Evolutionary conservation across 805 yeast genomes (phyloP), one percentile per base, ranked within the genome.

Genomic region (Vanderwaltozyma yarrowii): DNA sequence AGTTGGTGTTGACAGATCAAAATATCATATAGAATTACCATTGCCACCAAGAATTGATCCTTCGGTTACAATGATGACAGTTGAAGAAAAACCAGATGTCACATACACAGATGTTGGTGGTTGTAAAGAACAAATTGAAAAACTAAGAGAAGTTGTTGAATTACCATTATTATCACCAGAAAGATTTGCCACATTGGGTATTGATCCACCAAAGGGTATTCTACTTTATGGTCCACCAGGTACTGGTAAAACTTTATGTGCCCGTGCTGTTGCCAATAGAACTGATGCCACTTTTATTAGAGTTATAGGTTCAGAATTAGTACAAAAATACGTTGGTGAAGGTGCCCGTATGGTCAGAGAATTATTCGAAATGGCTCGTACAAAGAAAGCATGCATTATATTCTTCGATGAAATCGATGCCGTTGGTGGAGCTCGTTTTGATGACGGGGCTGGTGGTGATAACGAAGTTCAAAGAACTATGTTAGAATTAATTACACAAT

Each of bases 271-370:
- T 17, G 99, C 99, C 33, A 92, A 92, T 63, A 80, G 98, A 69
- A 92, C 99, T 2, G 98, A 92, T 64, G 98, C 99, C 19, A 92
- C 99, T 0, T 92, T 92, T 52, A 92, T 92, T 46, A 80, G 98
- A 56, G 98, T 92, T 38, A 92, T 92, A 67, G 99, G 98, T 9
- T 89, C 97, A 1, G 98, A 92, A 64, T 73, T 92, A 60, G 98
- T 92, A 23, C 99, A 92, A 63, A 92, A 92, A 62, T 92, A 92
- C 61, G 97, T 92, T 36, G 99, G 99, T 60, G 99, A 92, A 67
- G 99, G 99, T 67, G 98, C 98, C 4, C 78, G 98, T 60, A 92
- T 92, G 98, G 97, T 92, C 39, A 78, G 99, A 64, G 99, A 92
- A 66, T 73, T 92, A 55, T 92, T 92, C 54, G 98, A 92, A 61